phyloP scores from a whole-genome alignment of 208 protist genomes.

The Polymyxa betae region DNA sequence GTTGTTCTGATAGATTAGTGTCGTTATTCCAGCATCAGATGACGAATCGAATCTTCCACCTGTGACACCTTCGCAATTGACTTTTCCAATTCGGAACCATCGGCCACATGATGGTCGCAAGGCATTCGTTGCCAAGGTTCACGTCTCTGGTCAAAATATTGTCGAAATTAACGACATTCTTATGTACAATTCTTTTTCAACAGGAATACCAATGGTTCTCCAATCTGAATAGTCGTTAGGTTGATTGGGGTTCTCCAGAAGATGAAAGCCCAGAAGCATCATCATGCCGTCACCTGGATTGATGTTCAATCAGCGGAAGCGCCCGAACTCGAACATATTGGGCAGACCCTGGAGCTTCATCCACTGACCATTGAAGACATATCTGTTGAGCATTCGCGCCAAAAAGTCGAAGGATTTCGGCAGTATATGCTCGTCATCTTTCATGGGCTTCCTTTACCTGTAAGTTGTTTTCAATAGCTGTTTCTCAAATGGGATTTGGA shows the following conservation, averaged over 20 bases:
- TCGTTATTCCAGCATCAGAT: background rate
- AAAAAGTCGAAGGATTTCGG: conserved; percentile 21
- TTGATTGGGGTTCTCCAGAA: background rate
- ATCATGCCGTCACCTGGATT: background rate
- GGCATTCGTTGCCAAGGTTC: background rate
- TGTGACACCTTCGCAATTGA: too few relatives aligned
- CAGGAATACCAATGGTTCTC: background rate
- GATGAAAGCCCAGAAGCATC: background rate
- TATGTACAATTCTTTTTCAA: background rate
- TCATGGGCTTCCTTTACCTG: background rate
- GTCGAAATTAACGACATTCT: background rate
- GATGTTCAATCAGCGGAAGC: background rate
- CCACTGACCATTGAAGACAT: conserved; percentile 52
- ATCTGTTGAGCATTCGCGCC: background rate
- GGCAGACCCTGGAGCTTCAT: background rate
- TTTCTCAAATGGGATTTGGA: background rate
- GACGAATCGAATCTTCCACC: too few relatives aligned
- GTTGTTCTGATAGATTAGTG: background rate
- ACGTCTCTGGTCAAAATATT: conserved; percentile 8
- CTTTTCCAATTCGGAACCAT: too few relatives aligned
- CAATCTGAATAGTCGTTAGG: background rate
- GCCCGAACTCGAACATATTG: background rate
- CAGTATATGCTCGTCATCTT: conserved; percentile 5
- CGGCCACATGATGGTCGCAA: background rate
- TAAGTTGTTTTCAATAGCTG: background rate